A percentile compares a stretch with the other conserved stretches of the same genome.
Conservation (phyloP, 176 grass and related monocot species). For the Miscanthus lutarioriparius region DNA sequence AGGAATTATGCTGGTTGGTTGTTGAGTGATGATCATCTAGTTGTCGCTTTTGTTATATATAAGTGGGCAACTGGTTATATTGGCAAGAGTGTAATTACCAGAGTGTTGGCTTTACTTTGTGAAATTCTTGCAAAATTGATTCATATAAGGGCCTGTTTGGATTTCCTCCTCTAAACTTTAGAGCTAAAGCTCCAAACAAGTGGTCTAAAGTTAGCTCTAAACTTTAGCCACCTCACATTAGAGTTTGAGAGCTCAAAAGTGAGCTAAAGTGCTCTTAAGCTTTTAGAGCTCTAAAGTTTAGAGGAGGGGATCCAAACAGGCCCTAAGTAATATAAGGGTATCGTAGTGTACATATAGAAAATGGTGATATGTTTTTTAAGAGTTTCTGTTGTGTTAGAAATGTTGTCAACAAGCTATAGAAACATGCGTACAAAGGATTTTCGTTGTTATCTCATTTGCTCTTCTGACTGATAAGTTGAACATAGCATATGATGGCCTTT, state of each 20-base stretch:
- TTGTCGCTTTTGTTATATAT: not conserved
- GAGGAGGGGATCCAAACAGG: too few species aligned
- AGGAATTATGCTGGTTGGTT: not conserved
- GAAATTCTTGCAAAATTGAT: not conserved
- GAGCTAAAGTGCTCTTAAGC: too few species aligned
- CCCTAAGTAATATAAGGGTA: not conserved
- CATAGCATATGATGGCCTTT: not conserved
- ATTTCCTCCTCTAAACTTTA: too few species aligned
- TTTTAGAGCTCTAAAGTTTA: too few species aligned
- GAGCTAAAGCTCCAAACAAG: too few species aligned
- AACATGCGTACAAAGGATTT: not conserved
- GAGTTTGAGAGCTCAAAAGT: too few species aligned
- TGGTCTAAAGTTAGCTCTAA: too few species aligned
- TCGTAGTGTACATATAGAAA: not conserved
- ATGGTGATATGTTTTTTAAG: not conserved
- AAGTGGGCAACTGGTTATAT: not conserved
- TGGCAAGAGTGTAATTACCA: not conserved
- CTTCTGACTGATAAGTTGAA: not conserved
- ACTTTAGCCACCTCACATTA: too few species aligned
- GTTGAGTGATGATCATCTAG: not conserved
- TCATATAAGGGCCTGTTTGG: too few species aligned
- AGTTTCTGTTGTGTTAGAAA: not conserved
- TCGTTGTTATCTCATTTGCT: not conserved
- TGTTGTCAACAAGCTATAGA: not conserved
- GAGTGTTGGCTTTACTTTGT: not conserved